Conservation (phyloP, 192 early-diverging fungal genomes). For the Coemansia sp. region DNA sequence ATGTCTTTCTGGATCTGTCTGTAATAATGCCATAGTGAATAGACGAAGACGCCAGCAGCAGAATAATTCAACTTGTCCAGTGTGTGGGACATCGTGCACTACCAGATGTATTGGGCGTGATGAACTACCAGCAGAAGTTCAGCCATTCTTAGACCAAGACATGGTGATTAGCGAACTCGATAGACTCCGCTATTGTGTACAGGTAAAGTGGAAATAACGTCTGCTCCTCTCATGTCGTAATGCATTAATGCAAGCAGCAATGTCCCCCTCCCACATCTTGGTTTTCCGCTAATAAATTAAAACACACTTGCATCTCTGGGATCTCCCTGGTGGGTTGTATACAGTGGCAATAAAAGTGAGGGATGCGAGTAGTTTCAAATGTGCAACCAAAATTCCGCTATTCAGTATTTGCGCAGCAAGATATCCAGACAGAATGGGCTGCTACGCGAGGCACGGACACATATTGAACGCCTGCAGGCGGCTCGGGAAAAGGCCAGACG, state of each 20-base stretch:
- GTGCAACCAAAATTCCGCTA: conserved; percentile 27
- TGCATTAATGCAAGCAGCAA: neutral
- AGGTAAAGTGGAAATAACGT: conserved; percentile 13
- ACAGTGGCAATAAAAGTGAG: neutral
- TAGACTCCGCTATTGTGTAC: conserved; percentile 31
- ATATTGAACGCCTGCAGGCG: conserved; percentile 19
- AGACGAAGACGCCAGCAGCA: neutral
- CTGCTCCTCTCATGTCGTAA: neutral
- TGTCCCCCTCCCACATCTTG: neutral
- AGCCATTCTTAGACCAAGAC: conserved; percentile 21
- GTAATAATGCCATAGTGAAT: neutral
- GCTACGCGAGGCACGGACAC: conserved; percentile 22
- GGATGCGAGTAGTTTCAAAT: conserved; percentile 32
- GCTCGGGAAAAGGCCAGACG: neutral
- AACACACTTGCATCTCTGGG: neutral
- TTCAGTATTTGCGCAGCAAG: conserved; percentile 16
- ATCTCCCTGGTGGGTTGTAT: no score
- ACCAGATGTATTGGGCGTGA: conserved; percentile 15
- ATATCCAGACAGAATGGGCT: conserved; percentile 28
- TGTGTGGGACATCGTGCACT: conserved; percentile 33
- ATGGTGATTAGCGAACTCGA: conserved; percentile 35
- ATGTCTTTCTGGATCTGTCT: conserved; percentile 8
- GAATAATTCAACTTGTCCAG: conserved; percentile 13
- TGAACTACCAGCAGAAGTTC: conserved; percentile 22
- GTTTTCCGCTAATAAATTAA: neutral